A percentile compares a stretch with the other conserved stretches of the same genome.
Conservation (phyloP, 345 rosid species). For the Sisymbrium irio region DNA sequence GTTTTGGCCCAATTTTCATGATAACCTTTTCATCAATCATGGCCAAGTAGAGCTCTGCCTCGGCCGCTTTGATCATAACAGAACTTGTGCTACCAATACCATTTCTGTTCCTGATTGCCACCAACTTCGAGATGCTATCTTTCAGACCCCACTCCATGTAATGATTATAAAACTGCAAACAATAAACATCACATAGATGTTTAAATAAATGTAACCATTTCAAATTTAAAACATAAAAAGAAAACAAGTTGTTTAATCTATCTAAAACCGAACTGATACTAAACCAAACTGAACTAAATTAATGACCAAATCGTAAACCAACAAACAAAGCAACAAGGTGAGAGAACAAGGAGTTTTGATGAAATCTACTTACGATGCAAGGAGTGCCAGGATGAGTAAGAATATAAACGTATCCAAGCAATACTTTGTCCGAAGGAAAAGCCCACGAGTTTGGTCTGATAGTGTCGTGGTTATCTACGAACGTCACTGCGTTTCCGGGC, state of each 20-base stretch:
- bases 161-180: neutral
- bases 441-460: constrained; percentile 48
- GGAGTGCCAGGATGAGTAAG: constrained; percentile 1
- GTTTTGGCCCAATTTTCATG: constrained; percentile 73
- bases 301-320: neutral
- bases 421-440: constrained; percentile 55
- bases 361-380: neutral
- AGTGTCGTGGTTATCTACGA: constrained; percentile 81
- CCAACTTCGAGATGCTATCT: constrained; percentile 36
- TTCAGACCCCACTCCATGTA: neutral
- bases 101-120: constrained; percentile 40
- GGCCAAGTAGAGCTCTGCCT: neutral
- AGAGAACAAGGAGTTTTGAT: neutral
- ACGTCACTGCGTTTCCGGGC: constrained; percentile 77
- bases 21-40: constrained; percentile 56
- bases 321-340: neutral
- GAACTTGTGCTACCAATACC: constrained; percentile 49
- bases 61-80: constrained; percentile 27
- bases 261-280: neutral
- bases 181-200: neutral
- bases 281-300: neutral
- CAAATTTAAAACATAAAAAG: neutral
- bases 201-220: too few relatives aligned
- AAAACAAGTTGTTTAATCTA: neutral
- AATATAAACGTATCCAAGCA: constrained; percentile 48